Evolutionary conservation across 768 basidiomycete species (phyloP), one percentile per base, ranked within the genome.

Genomic region (Nevesoporus exiguus): DNA sequence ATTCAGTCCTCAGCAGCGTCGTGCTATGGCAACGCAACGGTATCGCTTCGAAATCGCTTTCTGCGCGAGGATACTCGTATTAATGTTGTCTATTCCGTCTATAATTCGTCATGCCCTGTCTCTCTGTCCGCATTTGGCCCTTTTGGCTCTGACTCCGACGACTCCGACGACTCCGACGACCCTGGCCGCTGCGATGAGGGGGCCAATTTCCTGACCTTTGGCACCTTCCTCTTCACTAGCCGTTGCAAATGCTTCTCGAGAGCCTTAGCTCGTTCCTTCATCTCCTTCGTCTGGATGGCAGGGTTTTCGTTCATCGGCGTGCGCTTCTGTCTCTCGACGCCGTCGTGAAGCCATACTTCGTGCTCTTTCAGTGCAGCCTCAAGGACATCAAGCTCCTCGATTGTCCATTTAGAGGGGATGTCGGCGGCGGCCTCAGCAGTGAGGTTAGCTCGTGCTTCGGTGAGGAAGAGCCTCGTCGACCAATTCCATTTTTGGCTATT

Each of bases 401-500:
- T 67, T 1, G 93, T 94, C 83, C 88, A 97, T 66, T 89, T 90
- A 0, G 87, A 84, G 0, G 83, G 84, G 7, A 84, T 71, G 5
- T 78, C 85, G 0, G 76, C 78, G 10, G 77, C 76, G 14, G 77
- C 72, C 60, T 90, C 89, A 3, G 73, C 71, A 2, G 90, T 90
- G 41, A 88, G 72, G 69, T 96, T 95, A 53, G 77, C 67, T 7
- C 77, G 77, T 22, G 95, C 94, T 49, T 93, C 88, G 1, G 77
- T 73, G 27, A 97, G 79, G 86, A 98, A 99, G n/a, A 90, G 69
- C 15, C 79, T 85, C 54, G 83, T 89, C 71, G 79, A 86, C 90
- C 83, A 99, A 73, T 84, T 93, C 88, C 84, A 88, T 82, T 84
- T 87, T 67, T 90, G 89, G 54, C 82, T 85, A 72, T 80, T 86